Evolutionary conservation across 306 rosid species (phyloP), one percentile per base, ranked within the genome.

Genomic region (Alnus rubra): DNA sequence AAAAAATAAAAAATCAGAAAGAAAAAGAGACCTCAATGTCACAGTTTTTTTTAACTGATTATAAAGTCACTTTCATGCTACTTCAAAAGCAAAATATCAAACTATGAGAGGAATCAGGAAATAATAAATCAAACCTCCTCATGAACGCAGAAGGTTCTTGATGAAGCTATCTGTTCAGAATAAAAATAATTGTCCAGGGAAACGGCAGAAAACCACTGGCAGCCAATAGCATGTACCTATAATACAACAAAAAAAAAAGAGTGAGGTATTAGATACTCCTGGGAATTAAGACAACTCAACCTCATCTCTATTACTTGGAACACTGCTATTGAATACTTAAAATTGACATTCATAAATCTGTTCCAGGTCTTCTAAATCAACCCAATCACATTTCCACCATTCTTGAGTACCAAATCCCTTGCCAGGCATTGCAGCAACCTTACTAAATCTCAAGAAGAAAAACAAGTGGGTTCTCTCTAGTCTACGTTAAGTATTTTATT

Each of bases 81-180:
- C 53, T 63, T 82, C 55, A 67, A 74, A 79, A 35, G 23, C 9
- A 64, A 58, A 35, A 39, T 52, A 28, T 23, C 68, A 73, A 74
- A 42, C 47, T 50, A 56, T 45, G 33, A 76, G 70, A 71, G 79
- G 23, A 58, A 44, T 74, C 69, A 71, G 69, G 78, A 76, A 70
- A 39, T 53, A 80, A 74, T 69, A 82, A 83, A 75, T 82, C 87
- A 67, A 56, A 94, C 97, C 93, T 94, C 97, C 86, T 94, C 97
- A 31, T 89, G 86, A 73, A 91, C 77, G 81, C 98, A 94, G 85
- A 94, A 94, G 68, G 97, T 92, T 89, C 98, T 88, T 70, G 98
- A 83, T 77, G 83, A 74, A 77, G 97, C 90, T 87, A 94, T 89
- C 76, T 94, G 91, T 37, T 39, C 70, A 35, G 89, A 76, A 81